Conservation (phyloP, 805 yeast genomes). For the Myxozyma mucilagina region DNA sequence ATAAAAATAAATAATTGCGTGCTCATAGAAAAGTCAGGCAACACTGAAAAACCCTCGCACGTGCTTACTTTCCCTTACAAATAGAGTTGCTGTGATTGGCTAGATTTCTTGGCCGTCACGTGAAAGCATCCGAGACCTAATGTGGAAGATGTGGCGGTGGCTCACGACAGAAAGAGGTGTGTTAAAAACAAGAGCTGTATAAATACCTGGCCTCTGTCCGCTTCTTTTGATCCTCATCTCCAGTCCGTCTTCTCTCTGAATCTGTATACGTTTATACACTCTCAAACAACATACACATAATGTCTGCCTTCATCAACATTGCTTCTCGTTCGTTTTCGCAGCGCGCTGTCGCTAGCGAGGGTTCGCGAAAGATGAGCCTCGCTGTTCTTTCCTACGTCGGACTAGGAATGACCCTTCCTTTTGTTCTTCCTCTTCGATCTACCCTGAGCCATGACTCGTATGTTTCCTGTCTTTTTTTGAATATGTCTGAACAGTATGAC, state of each 20-base stretch:
- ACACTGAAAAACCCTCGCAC: no score
- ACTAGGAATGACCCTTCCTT: slow-evolving; percentile 29
- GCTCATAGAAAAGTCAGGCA: no score
- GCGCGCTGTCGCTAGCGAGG: slow-evolving; percentile 7
- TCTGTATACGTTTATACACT: neutral
- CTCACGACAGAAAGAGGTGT: no score
- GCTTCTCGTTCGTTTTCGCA: slow-evolving; percentile 26
- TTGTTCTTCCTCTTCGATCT: slow-evolving; percentile 25
- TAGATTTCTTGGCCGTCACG: no score
- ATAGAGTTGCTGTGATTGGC: no score
- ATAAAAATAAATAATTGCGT: no score
- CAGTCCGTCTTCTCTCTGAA: neutral
- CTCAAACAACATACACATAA: neutral
- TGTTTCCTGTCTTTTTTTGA: neutral
- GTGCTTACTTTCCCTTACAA: no score
- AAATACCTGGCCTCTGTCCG: neutral
- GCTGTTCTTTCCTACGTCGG: slow-evolving; percentile 28
- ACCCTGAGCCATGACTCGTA: slow-evolving; percentile 16
- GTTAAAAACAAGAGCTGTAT: no score
- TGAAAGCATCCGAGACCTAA: no score
- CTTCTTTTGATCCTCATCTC: neutral
- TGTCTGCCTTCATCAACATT: slow-evolving; percentile 12
- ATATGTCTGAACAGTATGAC: neutral
- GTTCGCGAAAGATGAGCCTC: slow-evolving; percentile 13
- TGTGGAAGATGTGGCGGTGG: no score